A percentile compares a stretch with the other conserved stretches of the same genome.
phyloP scores from a whole-genome alignment of 129 eudicot genomes.

The Sambucus nigra region DNA sequence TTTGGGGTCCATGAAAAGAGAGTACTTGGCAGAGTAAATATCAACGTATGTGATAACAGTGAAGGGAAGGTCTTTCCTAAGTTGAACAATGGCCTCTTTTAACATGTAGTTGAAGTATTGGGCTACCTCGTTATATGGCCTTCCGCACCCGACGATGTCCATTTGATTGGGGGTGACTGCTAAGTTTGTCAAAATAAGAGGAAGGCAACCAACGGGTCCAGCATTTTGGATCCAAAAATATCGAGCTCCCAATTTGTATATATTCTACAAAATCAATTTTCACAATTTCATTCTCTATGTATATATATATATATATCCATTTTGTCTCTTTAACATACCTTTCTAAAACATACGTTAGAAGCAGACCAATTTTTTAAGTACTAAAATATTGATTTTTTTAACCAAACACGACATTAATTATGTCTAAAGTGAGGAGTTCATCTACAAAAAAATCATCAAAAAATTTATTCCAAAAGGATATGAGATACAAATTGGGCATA shows the following conservation, averaged over 20 bases:
- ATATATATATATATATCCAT: too few species aligned
- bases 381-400: too few species aligned
- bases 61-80: conserved; percentile 15
- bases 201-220: conserved; percentile 31
- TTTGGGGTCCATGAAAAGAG: conserved; percentile 23
- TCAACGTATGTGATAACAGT: conserved; percentile 23
- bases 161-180: conserved; percentile 8
- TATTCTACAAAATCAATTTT: conserved; percentile 6
- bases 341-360: neutral
- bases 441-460: too few species aligned
- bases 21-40: conserved; percentile 17
- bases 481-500: too few species aligned
- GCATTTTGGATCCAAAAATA: conserved; percentile 30
- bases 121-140: conserved; percentile 17
- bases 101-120: conserved; percentile 16
- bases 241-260: conserved; percentile 19
- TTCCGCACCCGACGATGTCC: conserved; percentile 21
- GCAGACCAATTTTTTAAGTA: too few species aligned
- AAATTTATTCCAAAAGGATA: too few species aligned
- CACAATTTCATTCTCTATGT: too few species aligned
- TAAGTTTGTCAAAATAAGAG: conserved; percentile 14
- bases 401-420: too few species aligned
- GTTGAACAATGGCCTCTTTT: conserved; percentile 18
- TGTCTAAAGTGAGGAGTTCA: too few species aligned
- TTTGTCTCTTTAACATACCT: too few species aligned